Evolutionary conservation across 129 eudicot genomes (phyloP).

Genomic region (Logfia minima): DNA sequence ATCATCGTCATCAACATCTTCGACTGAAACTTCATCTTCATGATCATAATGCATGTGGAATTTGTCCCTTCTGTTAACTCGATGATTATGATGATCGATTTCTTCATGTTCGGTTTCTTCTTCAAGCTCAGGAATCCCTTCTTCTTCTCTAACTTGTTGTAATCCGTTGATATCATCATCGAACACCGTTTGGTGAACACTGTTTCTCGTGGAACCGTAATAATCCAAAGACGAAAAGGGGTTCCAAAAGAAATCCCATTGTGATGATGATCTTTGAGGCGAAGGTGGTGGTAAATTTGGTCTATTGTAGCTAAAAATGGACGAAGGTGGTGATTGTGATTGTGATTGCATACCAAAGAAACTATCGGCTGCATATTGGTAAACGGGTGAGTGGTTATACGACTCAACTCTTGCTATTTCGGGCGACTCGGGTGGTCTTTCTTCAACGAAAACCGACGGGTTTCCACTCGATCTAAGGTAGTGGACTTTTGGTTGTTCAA

Average conservation of each 20-base stretch:
- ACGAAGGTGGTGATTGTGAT: constrained; percentile 44
- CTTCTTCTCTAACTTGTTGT: constrained; percentile 90
- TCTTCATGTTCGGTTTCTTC: constrained; percentile 94
- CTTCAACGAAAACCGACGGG: constrained; percentile 65
- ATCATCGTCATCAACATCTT: constrained; percentile 55
- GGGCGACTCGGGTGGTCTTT: constrained; percentile 76
- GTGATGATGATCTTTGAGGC: constrained; percentile 78
- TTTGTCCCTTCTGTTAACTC: constrained; percentile 19
- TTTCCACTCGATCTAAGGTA: constrained; percentile 66
- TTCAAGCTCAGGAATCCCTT: constrained; percentile 95
- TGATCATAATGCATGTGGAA: constrained; percentile 22
- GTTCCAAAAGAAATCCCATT: constrained; percentile 97
- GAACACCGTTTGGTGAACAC: constrained; percentile 49
- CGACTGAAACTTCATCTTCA: constrained; percentile 71
- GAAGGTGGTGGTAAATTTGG: constrained; percentile 66
- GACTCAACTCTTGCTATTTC: constrained; percentile 63
- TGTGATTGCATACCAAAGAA: constrained; percentile 68
- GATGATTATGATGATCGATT: constrained; percentile 24
- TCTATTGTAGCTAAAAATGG: constrained; percentile 53
- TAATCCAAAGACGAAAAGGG: constrained; percentile 86
- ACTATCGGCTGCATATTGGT: constrained; percentile 74
- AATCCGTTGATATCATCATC: constrained; percentile 74
- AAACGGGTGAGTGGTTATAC: constrained; percentile 49
- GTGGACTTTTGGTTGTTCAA: constrained; percentile 51
- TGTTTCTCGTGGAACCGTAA: constrained; percentile 62